Conservation (phyloP, 2,329 filamentous ascomycete genomes). For the Phoma herbarum region DNA sequence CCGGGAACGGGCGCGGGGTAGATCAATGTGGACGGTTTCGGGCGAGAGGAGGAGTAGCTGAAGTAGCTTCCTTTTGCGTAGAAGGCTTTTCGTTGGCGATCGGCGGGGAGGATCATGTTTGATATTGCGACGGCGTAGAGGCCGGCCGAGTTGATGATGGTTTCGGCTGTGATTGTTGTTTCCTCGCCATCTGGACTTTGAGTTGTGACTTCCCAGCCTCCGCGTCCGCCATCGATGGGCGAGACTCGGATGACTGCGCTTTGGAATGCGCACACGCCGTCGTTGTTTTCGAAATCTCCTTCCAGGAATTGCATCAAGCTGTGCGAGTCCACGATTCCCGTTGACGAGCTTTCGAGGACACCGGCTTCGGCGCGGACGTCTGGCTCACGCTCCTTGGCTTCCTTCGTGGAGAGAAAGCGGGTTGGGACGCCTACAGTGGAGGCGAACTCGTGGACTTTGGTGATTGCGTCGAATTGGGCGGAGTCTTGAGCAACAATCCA, state of each 20-base stretch:
- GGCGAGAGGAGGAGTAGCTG: conserved; percentile 74
- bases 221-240: conserved; percentile 60
- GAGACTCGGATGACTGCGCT: conserved; percentile 70
- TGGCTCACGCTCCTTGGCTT: conserved; percentile 74
- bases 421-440: conserved; percentile 71
- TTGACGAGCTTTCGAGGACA: conserved; percentile 83
- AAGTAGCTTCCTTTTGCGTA: conserved; percentile 98
- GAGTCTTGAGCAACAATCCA: conserved; percentile 92
- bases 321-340: conserved; percentile 91
- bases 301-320: conserved; percentile 82
- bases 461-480: conserved; percentile 70
- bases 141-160: conserved; percentile 85
- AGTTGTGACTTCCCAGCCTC: conserved; percentile 75
- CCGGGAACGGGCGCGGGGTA: conserved; percentile 89
- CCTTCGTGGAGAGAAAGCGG: conserved; percentile 70
- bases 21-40: conserved; percentile 75
- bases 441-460: conserved; percentile 65
- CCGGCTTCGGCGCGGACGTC: conserved; percentile 75
- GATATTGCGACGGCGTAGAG: conserved; percentile 78
- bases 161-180: conserved; percentile 73
- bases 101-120: conserved; percentile 77
- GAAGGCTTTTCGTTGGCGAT: conserved; percentile 68
- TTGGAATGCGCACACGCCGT: conserved; percentile 76
- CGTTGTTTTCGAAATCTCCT: conserved; percentile 77
- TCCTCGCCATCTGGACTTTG: conserved; percentile 52